Percentiles rank a stretch among this genome's conserved stretches.
phyloP scores from a whole-genome alignment of 2,329 filamentous ascomycete species.

The Neodidymelliopsis sp. region DNA sequence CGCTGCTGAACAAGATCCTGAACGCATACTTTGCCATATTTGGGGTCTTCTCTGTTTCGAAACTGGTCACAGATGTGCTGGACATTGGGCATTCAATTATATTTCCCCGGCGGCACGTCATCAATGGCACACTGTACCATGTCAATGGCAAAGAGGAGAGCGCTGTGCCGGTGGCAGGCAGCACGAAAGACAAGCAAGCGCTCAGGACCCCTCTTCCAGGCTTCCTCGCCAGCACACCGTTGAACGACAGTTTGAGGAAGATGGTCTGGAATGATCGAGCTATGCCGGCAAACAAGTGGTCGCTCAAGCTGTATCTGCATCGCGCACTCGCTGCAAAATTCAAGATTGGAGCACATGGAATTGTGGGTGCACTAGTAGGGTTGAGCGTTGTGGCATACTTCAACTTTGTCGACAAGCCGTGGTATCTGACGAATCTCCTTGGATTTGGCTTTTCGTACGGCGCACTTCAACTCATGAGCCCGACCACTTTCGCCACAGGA shows the following conservation, averaged over 20 bases:
- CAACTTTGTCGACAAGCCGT: constrained; percentile 65
- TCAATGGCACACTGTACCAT: constrained; percentile 59
- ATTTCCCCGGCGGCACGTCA: constrained; percentile 75
- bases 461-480: constrained; percentile 82
- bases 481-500: constrained; percentile 85
- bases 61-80: constrained; percentile 75
- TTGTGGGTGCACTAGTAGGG: constrained; percentile 64
- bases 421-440: constrained; percentile 83
- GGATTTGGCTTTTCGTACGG: constrained; percentile 88
- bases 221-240: constrained; percentile 55
- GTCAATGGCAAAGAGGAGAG: constrained; percentile 48
- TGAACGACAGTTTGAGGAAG: constrained; percentile 48
- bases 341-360: constrained; percentile 61
- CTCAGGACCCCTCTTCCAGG: constrained; percentile 61
- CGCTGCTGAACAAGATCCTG: constrained; percentile 81
- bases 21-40: constrained; percentile 83
- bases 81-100: constrained; percentile 70
- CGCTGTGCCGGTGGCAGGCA: constrained; percentile 42
- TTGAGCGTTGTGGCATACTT: constrained; percentile 69
- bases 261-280: constrained; percentile 60
- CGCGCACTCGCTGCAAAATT: constrained; percentile 59
- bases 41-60: constrained; percentile 77
- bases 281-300: constrained; percentile 59
- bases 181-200: constrained; percentile 26
- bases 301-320: constrained; percentile 62